phyloP scores from a whole-genome alignment of 1,139 yeast genomes.

The Protomyces lactucae-debilis region DNA sequence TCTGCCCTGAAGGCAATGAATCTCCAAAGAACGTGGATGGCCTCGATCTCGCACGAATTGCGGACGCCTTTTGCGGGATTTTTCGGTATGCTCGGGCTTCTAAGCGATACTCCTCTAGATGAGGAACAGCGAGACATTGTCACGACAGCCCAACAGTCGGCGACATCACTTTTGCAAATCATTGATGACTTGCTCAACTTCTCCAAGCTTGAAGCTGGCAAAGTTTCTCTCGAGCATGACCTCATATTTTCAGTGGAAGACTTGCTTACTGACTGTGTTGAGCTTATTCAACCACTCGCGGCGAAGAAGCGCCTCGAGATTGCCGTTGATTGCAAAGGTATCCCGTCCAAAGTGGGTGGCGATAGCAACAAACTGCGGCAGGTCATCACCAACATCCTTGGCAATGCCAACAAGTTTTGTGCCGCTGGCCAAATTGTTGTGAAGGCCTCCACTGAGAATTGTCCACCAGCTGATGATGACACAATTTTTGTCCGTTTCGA shows the following conservation, averaged over 20 bases:
- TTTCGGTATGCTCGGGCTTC: conserved; percentile 84
- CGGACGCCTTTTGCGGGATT: conserved; percentile 91
- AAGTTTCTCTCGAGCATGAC: conserved; percentile 64
- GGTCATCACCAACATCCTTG: conserved; percentile 79
- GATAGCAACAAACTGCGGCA: conserved; percentile 70
- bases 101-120: conserved; percentile 69
- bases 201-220: conserved; percentile 74
- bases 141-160: conserved; percentile 69
- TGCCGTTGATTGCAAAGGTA: conserved; percentile 3
- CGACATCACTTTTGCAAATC: conserved; percentile 67
- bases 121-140: conserved; percentile 77
- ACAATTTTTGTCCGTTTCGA: conserved; percentile 50
- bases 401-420: conserved; percentile 81
- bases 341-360: conserved; percentile 38
- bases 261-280: conserved; percentile 34
- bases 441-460: conserved; percentile 28
- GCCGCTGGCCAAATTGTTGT: conserved; percentile 56
- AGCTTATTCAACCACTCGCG: conserved; percentile 13
- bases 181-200: conserved; percentile 76
- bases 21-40: conserved; percentile 29
- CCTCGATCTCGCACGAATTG: conserved; percentile 55
- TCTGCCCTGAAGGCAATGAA: conserved; percentile 27
- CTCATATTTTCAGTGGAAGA: conserved; percentile 45
- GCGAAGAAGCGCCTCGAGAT: conserved; percentile 8
- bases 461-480: not conserved